These are phyloP conservation scores for Albugo laibachii DNA, from an alignment of 352 stramenopile genomes.

Conservation along the genomic window DNA sequence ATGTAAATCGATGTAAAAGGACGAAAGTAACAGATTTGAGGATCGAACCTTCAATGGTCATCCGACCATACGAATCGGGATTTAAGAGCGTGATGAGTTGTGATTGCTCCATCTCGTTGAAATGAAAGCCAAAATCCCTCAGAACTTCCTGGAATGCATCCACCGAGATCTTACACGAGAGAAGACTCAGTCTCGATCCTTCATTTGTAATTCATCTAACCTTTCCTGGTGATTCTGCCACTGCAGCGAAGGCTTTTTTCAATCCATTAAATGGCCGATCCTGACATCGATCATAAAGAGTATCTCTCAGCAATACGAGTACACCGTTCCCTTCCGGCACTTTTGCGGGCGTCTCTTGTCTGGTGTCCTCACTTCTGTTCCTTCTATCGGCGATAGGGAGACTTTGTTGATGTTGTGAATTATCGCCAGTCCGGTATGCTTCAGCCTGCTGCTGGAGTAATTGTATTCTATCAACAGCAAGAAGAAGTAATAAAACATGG, in stretches of 20 bases:
- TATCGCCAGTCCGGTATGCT: no score
- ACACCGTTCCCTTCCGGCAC: no score
- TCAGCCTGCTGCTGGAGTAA: no score
- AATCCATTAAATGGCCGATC: constrained; percentile 54
- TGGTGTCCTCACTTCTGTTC: no score
- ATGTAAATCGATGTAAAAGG: neutral
- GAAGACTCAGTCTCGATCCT: neutral
- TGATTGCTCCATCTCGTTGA: constrained; percentile 19
- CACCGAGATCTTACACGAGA: constrained; percentile 23
- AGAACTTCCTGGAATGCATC: constrained; percentile 53
- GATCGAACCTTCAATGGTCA: constrained; percentile 48
- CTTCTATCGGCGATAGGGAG: no score
- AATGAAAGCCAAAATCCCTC: constrained; percentile 31
- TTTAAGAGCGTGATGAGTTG: constrained; percentile 29
- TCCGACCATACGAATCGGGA: constrained; percentile 20
- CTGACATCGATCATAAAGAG: constrained; percentile 15
- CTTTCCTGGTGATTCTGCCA: constrained; percentile 50
- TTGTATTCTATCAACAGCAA: no score
- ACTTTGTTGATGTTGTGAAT: no score
- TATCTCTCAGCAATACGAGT: no score
- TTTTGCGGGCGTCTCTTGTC: no score
- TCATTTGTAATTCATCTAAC: constrained; percentile 8
- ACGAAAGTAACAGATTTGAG: neutral
- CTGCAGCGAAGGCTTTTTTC: constrained; percentile 51
- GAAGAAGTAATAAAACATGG: no score